Evolutionary conservation across 371 early-diverging fungal genomes (phyloP).

Genomic region (Mucor sp.): DNA sequence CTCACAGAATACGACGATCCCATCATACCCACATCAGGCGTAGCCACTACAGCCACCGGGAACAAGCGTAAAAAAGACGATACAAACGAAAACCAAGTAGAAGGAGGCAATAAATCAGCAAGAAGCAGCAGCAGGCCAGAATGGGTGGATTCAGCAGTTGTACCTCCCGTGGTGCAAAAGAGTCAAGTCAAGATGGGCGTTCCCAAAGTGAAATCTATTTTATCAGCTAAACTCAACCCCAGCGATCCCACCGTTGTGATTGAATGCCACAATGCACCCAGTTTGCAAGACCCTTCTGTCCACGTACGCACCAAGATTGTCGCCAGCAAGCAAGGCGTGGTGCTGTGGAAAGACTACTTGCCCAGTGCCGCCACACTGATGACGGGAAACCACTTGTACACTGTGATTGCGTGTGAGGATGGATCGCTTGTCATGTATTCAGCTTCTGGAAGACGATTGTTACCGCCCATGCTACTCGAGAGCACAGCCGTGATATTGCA

Average conservation of each 20-base stretch:
- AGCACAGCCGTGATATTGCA: conserved; percentile 64
- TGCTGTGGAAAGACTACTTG: conserved; percentile 67
- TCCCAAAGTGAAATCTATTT: conserved; percentile 54
- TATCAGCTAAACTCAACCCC: conserved; percentile 35
- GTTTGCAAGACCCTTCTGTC: not conserved
- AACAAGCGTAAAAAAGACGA: conserved; percentile 49
- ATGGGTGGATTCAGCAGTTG: conserved; percentile 44
- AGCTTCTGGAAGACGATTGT: conserved; percentile 65
- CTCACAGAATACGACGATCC: conserved; percentile 18
- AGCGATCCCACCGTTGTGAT: conserved; percentile 31
- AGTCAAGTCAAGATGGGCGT: conserved; percentile 56
- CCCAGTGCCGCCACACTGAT: conserved; percentile 60
- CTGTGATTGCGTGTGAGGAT: conserved; percentile 70
- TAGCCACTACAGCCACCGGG: conserved; percentile 44
- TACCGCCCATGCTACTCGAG: conserved; percentile 73
- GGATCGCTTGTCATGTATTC: conserved; percentile 72
- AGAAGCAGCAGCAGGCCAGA: conserved; percentile 28
- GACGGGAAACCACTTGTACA: conserved; percentile 61
- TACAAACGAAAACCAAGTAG: conserved; percentile 16
- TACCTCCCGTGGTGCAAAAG: conserved; percentile 47
- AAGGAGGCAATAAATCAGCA: conserved; percentile 3
- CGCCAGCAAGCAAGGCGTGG: conserved; percentile 42
- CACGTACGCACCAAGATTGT: conserved; percentile 40
- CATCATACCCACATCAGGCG: conserved; percentile 37
- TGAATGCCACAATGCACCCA: conserved; percentile 58